Evolutionary conservation across 306 rosid species (phyloP).

Genomic region (Mimosa bimucronata): DNA sequence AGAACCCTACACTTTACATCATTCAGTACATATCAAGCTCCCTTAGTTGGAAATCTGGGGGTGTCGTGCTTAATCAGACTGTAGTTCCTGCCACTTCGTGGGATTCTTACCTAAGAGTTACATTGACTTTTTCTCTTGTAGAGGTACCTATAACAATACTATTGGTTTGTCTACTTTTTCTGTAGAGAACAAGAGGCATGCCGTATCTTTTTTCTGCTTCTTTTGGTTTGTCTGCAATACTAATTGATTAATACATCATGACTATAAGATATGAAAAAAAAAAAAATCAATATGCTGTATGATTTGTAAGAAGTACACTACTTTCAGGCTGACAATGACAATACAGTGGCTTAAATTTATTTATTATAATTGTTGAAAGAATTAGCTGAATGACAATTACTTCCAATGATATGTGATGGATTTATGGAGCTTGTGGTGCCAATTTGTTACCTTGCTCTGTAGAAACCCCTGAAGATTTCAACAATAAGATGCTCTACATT

Average conservation of each 20-base stretch:
- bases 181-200: background rate
- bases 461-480: constrained; percentile 9
- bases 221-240: background rate
- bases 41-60: constrained; percentile 63
- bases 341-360: constrained; percentile 11
- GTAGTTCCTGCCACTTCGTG: constrained; percentile 52
- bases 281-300: background rate
- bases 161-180: no score
- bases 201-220: background rate
- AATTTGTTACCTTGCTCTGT: constrained; percentile 30
- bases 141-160: constrained; percentile 15
- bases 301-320: background rate
- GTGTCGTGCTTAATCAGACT: constrained; percentile 45
- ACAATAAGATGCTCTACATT: background rate
- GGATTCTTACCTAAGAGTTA: constrained; percentile 58
- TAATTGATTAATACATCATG: constrained; percentile 17
- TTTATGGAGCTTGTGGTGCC: background rate
- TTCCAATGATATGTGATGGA: background rate
- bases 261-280: background rate
- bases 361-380: background rate
- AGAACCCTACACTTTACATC: constrained; percentile 57
- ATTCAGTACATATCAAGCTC: constrained; percentile 67
- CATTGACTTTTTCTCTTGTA: constrained; percentile 38
- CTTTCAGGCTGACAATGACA: constrained; percentile 17
- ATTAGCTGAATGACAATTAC: constrained; percentile 3